These are phyloP conservation scores for Termitomyces sp. DNA, from an alignment of 768 basidiomycete genomes.

Conservation along the genomic window DNA sequence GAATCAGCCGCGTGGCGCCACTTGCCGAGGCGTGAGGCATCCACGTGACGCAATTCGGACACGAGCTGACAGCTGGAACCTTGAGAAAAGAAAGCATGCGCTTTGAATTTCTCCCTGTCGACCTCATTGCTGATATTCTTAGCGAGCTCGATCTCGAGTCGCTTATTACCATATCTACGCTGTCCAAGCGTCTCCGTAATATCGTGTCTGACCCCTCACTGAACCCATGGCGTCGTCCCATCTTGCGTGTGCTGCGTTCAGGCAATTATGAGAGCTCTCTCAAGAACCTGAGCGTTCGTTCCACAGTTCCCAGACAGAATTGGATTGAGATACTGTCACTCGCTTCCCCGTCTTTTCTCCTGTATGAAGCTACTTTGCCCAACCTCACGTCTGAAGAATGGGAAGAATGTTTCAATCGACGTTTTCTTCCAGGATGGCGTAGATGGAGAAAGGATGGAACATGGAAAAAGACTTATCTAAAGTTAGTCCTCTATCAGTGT, in stretches of 20 bases:
- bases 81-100: constrained; percentile 17
- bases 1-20: background rate
- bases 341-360: constrained; percentile 57
- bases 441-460: constrained; percentile 61
- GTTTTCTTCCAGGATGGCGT: constrained; percentile 76
- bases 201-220: constrained; percentile 62
- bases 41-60: background rate
- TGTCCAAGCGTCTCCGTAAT: constrained; percentile 55
- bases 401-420: constrained; percentile 68
- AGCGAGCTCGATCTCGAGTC: constrained; percentile 63
- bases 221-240: constrained; percentile 76
- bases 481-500: constrained; percentile 39
- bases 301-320: constrained; percentile 69
- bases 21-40: background rate
- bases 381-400: constrained; percentile 64
- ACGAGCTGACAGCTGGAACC: too few relatives aligned
- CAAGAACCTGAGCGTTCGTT: constrained; percentile 58
- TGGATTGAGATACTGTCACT: constrained; percentile 75
- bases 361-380: constrained; percentile 68
- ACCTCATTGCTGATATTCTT: constrained; percentile 71
- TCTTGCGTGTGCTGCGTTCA: constrained; percentile 51
- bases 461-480: constrained; percentile 68
- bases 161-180: constrained; percentile 53
- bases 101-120: constrained; percentile 65
- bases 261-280: constrained; percentile 47